phyloP scores from a whole-genome alignment of 306 rosid genomes.

The Malus fusca region DNA sequence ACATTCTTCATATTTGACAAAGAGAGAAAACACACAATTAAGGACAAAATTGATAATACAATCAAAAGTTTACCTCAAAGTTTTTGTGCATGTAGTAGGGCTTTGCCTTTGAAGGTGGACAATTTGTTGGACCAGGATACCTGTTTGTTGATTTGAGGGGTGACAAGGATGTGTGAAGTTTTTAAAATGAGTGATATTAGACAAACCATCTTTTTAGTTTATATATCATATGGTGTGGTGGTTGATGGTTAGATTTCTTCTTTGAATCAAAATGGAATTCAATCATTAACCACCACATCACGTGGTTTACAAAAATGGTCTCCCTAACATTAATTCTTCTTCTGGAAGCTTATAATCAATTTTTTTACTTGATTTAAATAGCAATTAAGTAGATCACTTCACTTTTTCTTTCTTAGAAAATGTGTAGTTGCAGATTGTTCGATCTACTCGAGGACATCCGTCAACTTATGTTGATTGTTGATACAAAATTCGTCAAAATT shows the following conservation, averaged over 20 bases:
- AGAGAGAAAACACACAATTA: background rate
- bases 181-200: background rate
- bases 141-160: background rate
- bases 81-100: background rate
- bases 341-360: background rate
- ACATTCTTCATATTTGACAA: background rate
- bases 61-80: background rate
- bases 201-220: no score
- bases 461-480: no score
- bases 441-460: no score
- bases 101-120: background rate
- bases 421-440: background rate
- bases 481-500: no score
- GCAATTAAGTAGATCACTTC: background rate
- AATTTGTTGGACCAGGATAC: background rate
- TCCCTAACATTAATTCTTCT: no score
- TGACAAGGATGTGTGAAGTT: background rate
- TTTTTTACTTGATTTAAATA: background rate
- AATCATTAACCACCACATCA: no score
- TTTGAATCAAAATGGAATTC: no score
- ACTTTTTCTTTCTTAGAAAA: background rate
- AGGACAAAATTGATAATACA: background rate
- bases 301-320: no score
- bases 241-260: no score
- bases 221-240: no score